Evolutionary conservation across 768 basidiomycete species (phyloP).

Genomic region (Holtermannia corniformis): DNA sequence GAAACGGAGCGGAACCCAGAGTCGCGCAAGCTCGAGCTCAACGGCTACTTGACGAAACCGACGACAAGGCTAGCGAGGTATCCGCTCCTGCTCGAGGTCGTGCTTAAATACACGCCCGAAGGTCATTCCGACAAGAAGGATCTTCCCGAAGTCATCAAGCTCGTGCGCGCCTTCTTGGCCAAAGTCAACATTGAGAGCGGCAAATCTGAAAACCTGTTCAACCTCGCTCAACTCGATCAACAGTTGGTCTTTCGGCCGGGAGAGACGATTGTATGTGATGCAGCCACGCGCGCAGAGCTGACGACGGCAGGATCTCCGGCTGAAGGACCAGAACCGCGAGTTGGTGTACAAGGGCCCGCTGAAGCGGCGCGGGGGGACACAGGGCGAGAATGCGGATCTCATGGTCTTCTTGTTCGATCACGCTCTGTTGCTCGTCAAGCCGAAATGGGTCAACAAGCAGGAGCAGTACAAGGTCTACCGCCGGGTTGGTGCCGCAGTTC

Average conservation of each 20-base stretch:
- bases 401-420: constrained; percentile 95
- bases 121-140: constrained; percentile 74
- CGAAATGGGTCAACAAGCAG: constrained; percentile 66
- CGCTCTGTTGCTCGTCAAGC: constrained; percentile 82
- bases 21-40: constrained; percentile 90
- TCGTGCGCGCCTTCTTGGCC: constrained; percentile 70
- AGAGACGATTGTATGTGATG: constrained; percentile 67
- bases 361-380: constrained; percentile 66
- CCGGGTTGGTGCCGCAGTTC: constrained; percentile 53
- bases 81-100: constrained; percentile 82
- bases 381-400: constrained; percentile 71
- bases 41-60: constrained; percentile 95
- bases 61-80: constrained; percentile 96
- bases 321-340: constrained; percentile 80
- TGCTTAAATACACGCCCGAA: constrained; percentile 82
- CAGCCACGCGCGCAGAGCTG: constrained; percentile 1
- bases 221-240: constrained; percentile 82
- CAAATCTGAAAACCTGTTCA: constrained; percentile 92
- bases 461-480: constrained; percentile 91
- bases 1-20: constrained; percentile 84
- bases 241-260: constrained; percentile 82
- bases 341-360: constrained; percentile 82
- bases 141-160: constrained; percentile 64
- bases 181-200: constrained; percentile 91
- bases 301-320: constrained; percentile 59